Evolutionary conservation across 352 stramenopile genomes (phyloP).

Genomic region (Pythium pectinolyticum): DNA sequence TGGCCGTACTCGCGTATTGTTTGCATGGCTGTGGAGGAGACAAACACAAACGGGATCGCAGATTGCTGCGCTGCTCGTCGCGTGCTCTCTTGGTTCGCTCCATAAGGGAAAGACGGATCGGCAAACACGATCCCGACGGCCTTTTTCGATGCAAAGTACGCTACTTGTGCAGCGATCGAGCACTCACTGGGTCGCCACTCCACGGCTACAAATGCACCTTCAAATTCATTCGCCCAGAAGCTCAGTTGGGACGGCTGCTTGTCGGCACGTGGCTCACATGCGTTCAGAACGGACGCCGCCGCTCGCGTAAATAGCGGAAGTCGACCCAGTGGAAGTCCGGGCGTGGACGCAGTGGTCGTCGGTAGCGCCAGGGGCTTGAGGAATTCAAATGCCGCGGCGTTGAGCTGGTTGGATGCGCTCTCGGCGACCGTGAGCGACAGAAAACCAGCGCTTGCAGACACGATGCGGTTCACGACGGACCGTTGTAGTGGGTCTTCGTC

Average conservation of each 20-base stretch:
- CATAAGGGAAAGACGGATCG: slow-evolving; percentile 33
- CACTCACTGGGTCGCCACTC: slow-evolving; percentile 35
- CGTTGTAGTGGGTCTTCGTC: slow-evolving; percentile 35
- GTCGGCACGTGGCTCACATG: slow-evolving; percentile 37
- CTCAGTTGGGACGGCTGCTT: slow-evolving; percentile 22
- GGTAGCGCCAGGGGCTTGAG: slow-evolving; percentile 16
- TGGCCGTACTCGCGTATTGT: slow-evolving; percentile 7
- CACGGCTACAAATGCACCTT: slow-evolving; percentile 32
- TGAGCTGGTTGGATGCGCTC: slow-evolving; percentile 33
- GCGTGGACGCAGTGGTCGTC: neutral
- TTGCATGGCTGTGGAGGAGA: slow-evolving; percentile 27
- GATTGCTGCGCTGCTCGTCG: slow-evolving; percentile 27
- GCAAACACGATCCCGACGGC: slow-evolving; percentile 50
- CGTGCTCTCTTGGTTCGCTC: slow-evolving; percentile 21
- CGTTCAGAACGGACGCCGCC: slow-evolving; percentile 30
- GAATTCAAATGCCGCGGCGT: slow-evolving; percentile 43
- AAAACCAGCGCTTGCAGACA: slow-evolving; percentile 49
- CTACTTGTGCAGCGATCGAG: slow-evolving; percentile 42
- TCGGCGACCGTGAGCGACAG: slow-evolving; percentile 52
- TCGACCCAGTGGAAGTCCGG: slow-evolving; percentile 42
- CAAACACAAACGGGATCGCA: slow-evolving; percentile 51
- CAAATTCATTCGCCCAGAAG: slow-evolving; percentile 22
- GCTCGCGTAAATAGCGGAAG: slow-evolving; percentile 36
- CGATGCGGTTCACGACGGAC: slow-evolving; percentile 43
- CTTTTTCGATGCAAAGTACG: slow-evolving; percentile 38